Percentiles rank a stretch among this genome's conserved stretches.
Evolutionary conservation across 2,329 filamentous ascomycete species (phyloP).

Genomic region (Elsinoe batatas): DNA sequence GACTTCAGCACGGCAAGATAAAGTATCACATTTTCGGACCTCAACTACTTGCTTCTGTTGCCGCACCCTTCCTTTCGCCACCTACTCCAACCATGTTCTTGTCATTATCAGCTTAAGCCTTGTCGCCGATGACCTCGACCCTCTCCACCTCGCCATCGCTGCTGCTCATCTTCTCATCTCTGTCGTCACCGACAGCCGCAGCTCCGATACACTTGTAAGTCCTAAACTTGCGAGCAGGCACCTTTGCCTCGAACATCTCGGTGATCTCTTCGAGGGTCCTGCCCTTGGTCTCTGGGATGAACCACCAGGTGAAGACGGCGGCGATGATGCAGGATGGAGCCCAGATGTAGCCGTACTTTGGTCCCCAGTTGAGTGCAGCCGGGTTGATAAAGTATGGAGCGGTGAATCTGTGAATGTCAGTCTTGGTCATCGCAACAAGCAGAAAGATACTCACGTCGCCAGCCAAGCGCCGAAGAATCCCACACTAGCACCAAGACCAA

Average conservation of each 20-base stretch:
- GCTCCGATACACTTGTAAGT: constrained; percentile 28
- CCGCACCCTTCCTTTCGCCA: not conserved
- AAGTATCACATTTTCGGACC: not conserved
- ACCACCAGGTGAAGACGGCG: constrained; percentile 35
- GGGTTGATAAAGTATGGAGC: constrained; percentile 53
- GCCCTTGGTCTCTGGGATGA: constrained; percentile 45
- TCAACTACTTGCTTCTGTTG: constrained; percentile 4
- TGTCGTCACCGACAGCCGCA: not conserved
- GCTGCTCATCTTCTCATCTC: constrained; percentile 9
- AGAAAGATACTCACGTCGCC: constrained; percentile 29
- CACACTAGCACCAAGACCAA: constrained; percentile 44
- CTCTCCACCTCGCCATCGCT: constrained; percentile 4
- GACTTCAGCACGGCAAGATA: no score
- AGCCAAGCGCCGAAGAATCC: constrained; percentile 49
- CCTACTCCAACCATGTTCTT: not conserved
- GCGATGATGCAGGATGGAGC: constrained; percentile 28
- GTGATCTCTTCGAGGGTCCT: constrained; percentile 46
- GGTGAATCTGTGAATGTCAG: constrained; percentile 32
- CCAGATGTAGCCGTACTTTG: constrained; percentile 51
- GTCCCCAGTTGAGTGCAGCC: constrained; percentile 45
- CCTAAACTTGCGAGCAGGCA: constrained; percentile 36
- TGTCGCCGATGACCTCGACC: not conserved
- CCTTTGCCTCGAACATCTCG: constrained; percentile 39
- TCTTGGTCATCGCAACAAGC: not conserved
- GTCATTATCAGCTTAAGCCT: not conserved